Conservation (phyloP, 352 stramenopile genomes). For the Globisporangium megalacanthum region DNA sequence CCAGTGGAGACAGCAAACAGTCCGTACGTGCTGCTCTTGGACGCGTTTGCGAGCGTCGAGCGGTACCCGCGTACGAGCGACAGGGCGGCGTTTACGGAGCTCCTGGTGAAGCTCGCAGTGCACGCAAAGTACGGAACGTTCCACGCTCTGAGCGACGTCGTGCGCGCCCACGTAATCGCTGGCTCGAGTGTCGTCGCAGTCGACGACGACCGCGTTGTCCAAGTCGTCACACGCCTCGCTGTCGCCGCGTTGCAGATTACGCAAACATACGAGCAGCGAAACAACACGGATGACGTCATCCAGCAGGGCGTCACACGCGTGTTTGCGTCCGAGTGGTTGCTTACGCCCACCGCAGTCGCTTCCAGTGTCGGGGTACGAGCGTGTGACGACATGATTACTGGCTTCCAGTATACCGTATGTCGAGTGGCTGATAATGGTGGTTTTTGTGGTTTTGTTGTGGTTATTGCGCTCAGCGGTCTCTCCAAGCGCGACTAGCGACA, state of each 20-base stretch:
- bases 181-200: constrained; percentile 4
- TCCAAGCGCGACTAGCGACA: constrained; percentile 2
- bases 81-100: constrained; percentile 8
- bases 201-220: constrained; percentile 20
- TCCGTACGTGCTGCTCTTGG: constrained; percentile 45
- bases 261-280: too few relatives aligned
- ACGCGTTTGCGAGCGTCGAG: constrained; percentile 29
- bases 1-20: constrained; percentile 22
- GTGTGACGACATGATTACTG: background rate
- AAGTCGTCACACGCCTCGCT: constrained; percentile 21
- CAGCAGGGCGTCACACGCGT: constrained; percentile 6
- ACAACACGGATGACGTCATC: constrained; percentile 1
- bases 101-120: constrained; percentile 27
- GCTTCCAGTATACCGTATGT: too few relatives aligned
- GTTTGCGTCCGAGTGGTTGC: constrained; percentile 27
- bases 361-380: constrained; percentile 16
- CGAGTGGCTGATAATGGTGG: too few relatives aligned
- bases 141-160: constrained; percentile 26
- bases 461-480: constrained; percentile 1
- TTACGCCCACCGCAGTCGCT: constrained; percentile 18
- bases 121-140: constrained; percentile 22
- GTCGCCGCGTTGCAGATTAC: constrained; percentile 17
- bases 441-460: background rate
- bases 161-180: constrained; percentile 13
- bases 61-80: constrained; percentile 23